phyloP scores from a whole-genome alignment of 2,329 filamentous ascomycete species.

The Cercospora sesami region DNA sequence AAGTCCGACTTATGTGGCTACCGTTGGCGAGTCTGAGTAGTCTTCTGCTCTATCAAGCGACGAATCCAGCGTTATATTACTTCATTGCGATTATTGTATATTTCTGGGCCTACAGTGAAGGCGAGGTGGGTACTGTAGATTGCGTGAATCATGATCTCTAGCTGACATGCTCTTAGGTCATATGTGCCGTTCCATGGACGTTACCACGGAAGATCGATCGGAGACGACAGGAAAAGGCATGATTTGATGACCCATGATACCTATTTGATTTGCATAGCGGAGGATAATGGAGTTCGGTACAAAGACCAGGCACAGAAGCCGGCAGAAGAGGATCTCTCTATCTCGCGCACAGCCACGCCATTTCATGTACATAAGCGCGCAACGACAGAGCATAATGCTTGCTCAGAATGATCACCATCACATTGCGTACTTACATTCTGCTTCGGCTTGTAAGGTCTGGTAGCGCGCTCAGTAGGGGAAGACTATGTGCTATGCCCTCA shows the following conservation, averaged over 20 bases:
- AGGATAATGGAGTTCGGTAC: background rate
- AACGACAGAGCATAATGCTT: slow-evolving; percentile 10
- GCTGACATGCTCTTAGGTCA: slow-evolving; percentile 39
- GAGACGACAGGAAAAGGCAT: slow-evolving; percentile 31
- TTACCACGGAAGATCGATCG: slow-evolving; percentile 46
- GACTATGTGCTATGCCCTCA: background rate
- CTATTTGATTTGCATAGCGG: slow-evolving; percentile 30
- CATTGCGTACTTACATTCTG: background rate
- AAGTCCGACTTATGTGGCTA: slow-evolving; percentile 77
- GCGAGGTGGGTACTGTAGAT: slow-evolving; percentile 69
- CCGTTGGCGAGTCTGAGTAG: slow-evolving; percentile 75
- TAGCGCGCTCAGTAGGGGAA: background rate
- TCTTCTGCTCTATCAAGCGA: slow-evolving; percentile 83
- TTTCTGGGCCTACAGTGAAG: slow-evolving; percentile 96
- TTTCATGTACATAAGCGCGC: slow-evolving; percentile 8
- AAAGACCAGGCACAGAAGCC: slow-evolving; percentile 3
- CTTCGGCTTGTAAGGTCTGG: background rate
- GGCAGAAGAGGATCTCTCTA: background rate
- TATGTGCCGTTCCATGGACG: slow-evolving; percentile 54
- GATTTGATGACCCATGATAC: slow-evolving; percentile 24
- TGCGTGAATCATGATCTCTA: background rate
- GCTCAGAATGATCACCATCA: background rate
- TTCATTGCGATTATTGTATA: slow-evolving; percentile 81
- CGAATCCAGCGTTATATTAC: slow-evolving; percentile 91
- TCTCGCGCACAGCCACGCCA: background rate